A percentile compares a stretch with the other conserved stretches of the same genome.
phyloP scores from a whole-genome alignment of 305 asterid genomes.

The Ruellia speciosa region DNA sequence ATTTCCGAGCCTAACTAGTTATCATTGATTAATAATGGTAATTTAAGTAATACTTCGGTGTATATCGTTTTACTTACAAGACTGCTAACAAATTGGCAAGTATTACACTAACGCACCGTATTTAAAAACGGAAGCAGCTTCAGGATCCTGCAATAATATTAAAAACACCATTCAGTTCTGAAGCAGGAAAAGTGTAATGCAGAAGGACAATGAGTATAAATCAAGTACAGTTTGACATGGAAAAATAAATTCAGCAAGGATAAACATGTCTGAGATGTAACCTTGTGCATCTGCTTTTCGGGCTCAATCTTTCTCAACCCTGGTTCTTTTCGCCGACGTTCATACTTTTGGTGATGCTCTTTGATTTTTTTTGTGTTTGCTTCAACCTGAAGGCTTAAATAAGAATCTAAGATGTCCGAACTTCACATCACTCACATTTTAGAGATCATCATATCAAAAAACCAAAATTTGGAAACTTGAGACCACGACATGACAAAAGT shows the following conservation, averaged over 20 bases:
- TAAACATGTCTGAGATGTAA: background rate
- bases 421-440: background rate
- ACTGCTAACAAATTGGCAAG: background rate
- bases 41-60: too few relatives aligned
- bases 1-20: too few relatives aligned
- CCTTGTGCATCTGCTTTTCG: slow-evolving; percentile 24
- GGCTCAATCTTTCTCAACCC: slow-evolving; percentile 36
- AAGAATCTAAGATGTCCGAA: slow-evolving; percentile 1
- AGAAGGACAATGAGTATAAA: background rate
- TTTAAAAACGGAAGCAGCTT: slow-evolving; percentile 11
- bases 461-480: background rate
- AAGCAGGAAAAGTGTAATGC: background rate
- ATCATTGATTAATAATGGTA: too few relatives aligned
- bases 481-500: background rate
- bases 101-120: background rate
- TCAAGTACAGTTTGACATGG: too few relatives aligned
- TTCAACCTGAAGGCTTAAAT: slow-evolving; percentile 49
- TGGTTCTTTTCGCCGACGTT: slow-evolving; percentile 43
- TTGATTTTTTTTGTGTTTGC: slow-evolving; percentile 56
- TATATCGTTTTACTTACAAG: background rate
- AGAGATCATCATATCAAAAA: background rate
- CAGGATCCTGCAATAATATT: slow-evolving; percentile 11
- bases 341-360: slow-evolving; percentile 66
- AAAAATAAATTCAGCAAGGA: slow-evolving; percentile 20
- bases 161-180: background rate